Evolutionary conservation across 1,284 basidiomycete species (phyloP).

Genomic region (Moesziomyces parantarcticus): DNA sequence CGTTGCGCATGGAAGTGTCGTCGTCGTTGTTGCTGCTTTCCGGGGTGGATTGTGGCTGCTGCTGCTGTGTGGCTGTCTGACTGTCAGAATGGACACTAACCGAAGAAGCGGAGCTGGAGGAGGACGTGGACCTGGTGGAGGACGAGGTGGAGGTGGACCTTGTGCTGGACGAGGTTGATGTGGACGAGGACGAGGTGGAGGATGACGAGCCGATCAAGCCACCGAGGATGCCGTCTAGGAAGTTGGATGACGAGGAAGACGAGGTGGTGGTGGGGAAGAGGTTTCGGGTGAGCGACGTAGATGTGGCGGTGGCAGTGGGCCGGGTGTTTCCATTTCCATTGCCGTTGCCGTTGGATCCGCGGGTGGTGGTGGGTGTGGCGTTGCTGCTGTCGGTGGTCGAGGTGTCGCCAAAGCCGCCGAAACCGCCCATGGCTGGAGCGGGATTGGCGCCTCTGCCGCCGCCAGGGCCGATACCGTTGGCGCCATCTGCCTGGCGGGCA

Average conservation of each 20-base stretch:
- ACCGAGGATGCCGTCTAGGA: constrained; percentile 4
- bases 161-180: constrained; percentile 22
- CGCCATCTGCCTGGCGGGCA: constrained; percentile 38
- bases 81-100: constrained; percentile 31
- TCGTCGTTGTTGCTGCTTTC: constrained; percentile 1
- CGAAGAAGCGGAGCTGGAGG: constrained; percentile 20
- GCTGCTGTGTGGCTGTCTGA: constrained; percentile 11
- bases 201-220: neutral
- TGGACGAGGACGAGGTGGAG: constrained; percentile 10
- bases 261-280: constrained; percentile 16
- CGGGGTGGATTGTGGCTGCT: neutral
- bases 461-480: constrained; percentile 21
- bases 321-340: constrained; percentile 2
- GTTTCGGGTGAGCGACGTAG: constrained; percentile 16
- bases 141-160: constrained; percentile 20
- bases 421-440: constrained; percentile 18
- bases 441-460: constrained; percentile 2
- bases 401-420: constrained; percentile 5
- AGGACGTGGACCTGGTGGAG: constrained; percentile 25
- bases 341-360: constrained; percentile 11
- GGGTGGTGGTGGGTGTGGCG: constrained; percentile 14
- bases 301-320: constrained; percentile 14
- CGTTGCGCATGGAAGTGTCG: constrained; percentile 1
- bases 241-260: constrained; percentile 7
- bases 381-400: constrained; percentile 2